Percentiles rank a stretch among this genome's conserved stretches.
These are phyloP conservation scores for Apiotrichum laibachii DNA, from an alignment of 1,284 basidiomycete genomes.

Conservation along the genomic window DNA sequence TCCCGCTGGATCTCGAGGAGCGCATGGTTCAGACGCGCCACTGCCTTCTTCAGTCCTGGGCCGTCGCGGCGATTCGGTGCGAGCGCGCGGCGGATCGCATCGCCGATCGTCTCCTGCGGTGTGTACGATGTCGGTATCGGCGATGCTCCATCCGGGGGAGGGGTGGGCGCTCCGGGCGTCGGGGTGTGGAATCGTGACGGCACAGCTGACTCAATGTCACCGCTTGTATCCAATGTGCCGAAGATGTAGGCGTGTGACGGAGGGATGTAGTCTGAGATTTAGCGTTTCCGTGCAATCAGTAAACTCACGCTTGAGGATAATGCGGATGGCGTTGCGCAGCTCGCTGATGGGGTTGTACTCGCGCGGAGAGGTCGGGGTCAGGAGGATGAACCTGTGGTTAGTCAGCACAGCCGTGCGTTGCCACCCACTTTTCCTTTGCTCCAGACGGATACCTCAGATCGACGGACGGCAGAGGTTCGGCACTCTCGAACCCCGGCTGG, in stretches of 20 bases:
- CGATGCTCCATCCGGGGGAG: conserved; percentile 25
- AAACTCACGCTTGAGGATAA: conserved; percentile 45
- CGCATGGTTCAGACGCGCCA: conserved; percentile 55
- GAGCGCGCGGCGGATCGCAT: conserved; percentile 55
- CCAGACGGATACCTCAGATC: conserved; percentile 52
- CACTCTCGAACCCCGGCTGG: conserved; percentile 44
- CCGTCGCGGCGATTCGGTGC: conserved; percentile 54
- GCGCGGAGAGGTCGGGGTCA: conserved; percentile 42
- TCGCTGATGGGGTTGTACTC: conserved; percentile 54
- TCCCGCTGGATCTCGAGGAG: conserved; percentile 48
- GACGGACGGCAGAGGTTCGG: conserved; percentile 42
- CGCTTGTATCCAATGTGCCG: conserved; percentile 33
- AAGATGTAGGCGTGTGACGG: conserved; percentile 40
- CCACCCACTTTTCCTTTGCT: conserved; percentile 44
- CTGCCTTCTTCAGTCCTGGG: conserved; percentile 52
- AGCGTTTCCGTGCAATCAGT: not conserved
- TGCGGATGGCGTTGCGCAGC: conserved; percentile 38
- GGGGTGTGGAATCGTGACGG: conserved; percentile 21
- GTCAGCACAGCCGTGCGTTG: not conserved
- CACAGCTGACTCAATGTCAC: conserved; percentile 15
- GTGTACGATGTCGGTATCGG: conserved; percentile 11
- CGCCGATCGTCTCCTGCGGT: conserved; percentile 52
- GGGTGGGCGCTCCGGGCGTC: conserved; percentile 24
- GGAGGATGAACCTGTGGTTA: conserved; percentile 42
- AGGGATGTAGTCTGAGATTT: conserved; percentile 39